phyloP scores from a whole-genome alignment of 1,284 basidiomycete species.

The Pseudomicrostroma phylloplanum region DNA sequence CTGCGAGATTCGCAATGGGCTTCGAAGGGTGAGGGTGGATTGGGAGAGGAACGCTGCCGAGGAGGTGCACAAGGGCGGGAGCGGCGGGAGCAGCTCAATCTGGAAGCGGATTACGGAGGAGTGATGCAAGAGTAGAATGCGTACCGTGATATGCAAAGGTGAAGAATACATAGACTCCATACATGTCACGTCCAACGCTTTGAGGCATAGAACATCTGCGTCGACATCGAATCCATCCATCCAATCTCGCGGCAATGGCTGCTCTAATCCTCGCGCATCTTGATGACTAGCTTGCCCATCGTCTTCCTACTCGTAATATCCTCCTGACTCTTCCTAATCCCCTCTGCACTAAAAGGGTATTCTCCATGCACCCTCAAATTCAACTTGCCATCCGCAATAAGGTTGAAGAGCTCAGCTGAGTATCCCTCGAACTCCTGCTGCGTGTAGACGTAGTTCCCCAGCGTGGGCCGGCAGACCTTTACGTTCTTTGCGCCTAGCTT shows the following conservation, averaged over 20 bases:
- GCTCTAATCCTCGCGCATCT: slow-evolving; percentile 13
- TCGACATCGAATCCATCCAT: too few species aligned
- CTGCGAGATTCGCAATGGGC: neutral
- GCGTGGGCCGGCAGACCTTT: slow-evolving; percentile 55
- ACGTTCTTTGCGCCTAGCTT: slow-evolving; percentile 76
- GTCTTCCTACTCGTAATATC: slow-evolving; percentile 59
- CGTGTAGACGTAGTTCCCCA: slow-evolving; percentile 57
- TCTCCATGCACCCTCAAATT: slow-evolving; percentile 63
- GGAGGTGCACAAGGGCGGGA: too few species aligned
- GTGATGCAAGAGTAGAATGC: too few species aligned
- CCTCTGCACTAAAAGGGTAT: slow-evolving; percentile 77
- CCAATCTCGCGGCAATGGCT: too few species aligned
- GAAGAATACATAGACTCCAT: too few species aligned
- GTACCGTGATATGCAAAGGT: too few species aligned
- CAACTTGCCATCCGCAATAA: slow-evolving; percentile 61
- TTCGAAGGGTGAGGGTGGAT: neutral
- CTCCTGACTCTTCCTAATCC: slow-evolving; percentile 67
- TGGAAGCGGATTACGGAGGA: too few species aligned
- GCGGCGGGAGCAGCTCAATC: too few species aligned
- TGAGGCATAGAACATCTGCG: too few species aligned
- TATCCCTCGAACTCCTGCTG: slow-evolving; percentile 67
- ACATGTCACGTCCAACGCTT: too few species aligned
- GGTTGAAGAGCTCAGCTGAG: slow-evolving; percentile 62
- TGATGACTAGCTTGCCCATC: slow-evolving; percentile 39
- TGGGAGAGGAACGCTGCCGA: neutral